Conservation (phyloP, 1,284 basidiomycete species). For the Tranzscheliella williamsii region DNA sequence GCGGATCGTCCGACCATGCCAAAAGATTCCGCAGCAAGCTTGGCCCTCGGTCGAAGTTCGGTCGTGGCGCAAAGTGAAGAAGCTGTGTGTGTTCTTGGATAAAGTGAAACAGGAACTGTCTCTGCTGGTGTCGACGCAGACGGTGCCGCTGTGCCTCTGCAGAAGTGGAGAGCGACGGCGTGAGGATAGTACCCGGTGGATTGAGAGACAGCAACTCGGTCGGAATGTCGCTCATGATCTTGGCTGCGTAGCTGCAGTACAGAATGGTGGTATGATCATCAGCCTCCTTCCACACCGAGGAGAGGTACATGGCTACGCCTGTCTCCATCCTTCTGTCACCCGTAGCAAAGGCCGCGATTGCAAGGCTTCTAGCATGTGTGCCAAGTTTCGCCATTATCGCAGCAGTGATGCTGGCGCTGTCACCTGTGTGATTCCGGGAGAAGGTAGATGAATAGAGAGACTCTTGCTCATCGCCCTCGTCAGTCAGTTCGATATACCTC, state of each 20-base stretch:
- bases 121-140: constrained; percentile 20
- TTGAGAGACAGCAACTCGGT: constrained; percentile 25
- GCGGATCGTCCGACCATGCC: constrained; percentile 24
- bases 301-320: constrained; percentile 34
- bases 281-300: constrained; percentile 39
- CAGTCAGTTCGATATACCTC: constrained; percentile 26
- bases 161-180: constrained; percentile 1
- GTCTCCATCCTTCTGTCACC: constrained; percentile 35
- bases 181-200: not conserved
- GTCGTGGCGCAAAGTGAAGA: constrained; percentile 38
- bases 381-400: constrained; percentile 23
- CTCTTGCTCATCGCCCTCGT: constrained; percentile 1
- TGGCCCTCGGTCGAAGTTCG: constrained; percentile 32
- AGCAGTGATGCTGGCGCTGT: constrained; percentile 13
- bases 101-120: constrained; percentile 39
- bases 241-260: constrained; percentile 40
- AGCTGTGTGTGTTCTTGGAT: constrained; percentile 39
- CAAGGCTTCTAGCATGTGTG: constrained; percentile 25
- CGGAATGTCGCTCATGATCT: constrained; percentile 40
- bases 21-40: constrained; percentile 29
- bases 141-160: constrained; percentile 3
- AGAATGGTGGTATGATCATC: constrained; percentile 39
- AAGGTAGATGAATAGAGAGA: constrained; percentile 6
- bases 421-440: constrained; percentile 4
- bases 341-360: constrained; percentile 23